A percentile compares a stretch with the other conserved stretches of the same genome.
Conservation (phyloP, 495 filamentous ascomycete genomes). For the Penicillium alfredii region DNA sequence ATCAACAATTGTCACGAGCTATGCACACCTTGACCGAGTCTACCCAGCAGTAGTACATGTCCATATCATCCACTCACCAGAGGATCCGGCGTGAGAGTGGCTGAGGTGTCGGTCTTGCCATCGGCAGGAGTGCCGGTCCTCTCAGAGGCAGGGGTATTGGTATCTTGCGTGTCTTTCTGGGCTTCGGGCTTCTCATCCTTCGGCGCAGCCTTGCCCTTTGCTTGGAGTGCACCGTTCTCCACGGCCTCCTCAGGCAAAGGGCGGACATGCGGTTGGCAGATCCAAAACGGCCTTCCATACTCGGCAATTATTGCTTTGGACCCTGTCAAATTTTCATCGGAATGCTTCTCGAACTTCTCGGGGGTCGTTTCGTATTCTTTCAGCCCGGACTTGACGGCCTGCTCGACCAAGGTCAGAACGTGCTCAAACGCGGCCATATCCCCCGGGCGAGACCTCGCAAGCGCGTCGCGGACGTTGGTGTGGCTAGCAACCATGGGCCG, state of each 20-base stretch:
- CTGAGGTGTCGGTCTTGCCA: slow-evolving; percentile 9
- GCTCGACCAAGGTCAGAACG: slow-evolving; percentile 61
- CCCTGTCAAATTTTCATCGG: slow-evolving; percentile 37
- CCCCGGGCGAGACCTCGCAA: slow-evolving; percentile 59
- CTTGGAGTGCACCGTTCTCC: slow-evolving; percentile 66
- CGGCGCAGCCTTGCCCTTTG: slow-evolving; percentile 50
- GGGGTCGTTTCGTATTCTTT: slow-evolving; percentile 62
- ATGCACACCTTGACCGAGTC: too few relatives aligned
- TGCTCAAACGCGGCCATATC: slow-evolving; percentile 68
- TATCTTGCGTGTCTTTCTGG: slow-evolving; percentile 10
- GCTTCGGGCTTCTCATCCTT: slow-evolving; percentile 18
- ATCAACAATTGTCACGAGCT: not conserved
- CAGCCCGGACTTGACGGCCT: slow-evolving; percentile 64
- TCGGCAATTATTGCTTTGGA: slow-evolving; percentile 62
- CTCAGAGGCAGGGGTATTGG: slow-evolving; percentile 11
- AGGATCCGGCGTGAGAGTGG: slow-evolving; percentile 26
- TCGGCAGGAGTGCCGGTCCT: slow-evolving; percentile 10
- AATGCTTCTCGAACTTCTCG: slow-evolving; percentile 43
- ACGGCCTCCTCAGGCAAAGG: slow-evolving; percentile 86
- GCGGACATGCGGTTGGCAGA: slow-evolving; percentile 85
- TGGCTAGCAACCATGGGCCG: slow-evolving; percentile 71
- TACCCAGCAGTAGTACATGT: too few relatives aligned
- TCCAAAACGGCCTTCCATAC: slow-evolving; percentile 81
- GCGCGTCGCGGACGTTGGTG: slow-evolving; percentile 72
- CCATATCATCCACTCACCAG: slow-evolving; percentile 37